Percentiles rank a stretch among this genome's conserved stretches.
Evolutionary conservation across 306 rosid species (phyloP).

Genomic region (Corylus heterophylla): DNA sequence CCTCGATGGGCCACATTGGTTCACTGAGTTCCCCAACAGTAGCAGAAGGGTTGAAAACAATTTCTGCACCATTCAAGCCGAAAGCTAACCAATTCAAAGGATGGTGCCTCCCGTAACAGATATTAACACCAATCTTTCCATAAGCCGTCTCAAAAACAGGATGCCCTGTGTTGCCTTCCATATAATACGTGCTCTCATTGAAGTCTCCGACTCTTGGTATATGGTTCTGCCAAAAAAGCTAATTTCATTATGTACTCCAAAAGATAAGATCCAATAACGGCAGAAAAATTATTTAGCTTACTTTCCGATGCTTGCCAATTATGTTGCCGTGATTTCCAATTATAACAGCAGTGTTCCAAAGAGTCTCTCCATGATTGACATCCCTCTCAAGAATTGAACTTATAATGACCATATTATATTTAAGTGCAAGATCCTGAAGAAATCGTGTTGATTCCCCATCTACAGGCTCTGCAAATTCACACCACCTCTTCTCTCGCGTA

Average conservation of each 20-base stretch:
- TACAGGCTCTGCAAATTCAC: slow-evolving; percentile 91
- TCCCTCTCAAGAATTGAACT: slow-evolving; percentile 95
- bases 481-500: slow-evolving; percentile 90
- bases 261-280: slow-evolving; percentile 18
- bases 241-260: slow-evolving; percentile 17
- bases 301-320: slow-evolving; percentile 91
- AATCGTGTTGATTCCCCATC: slow-evolving; percentile 78
- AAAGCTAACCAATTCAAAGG: slow-evolving; percentile 92
- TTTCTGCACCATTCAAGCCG: slow-evolving; percentile 92
- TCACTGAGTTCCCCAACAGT: slow-evolving; percentile 94
- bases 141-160: slow-evolving; percentile 87
- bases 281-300: slow-evolving; percentile 33
- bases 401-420: slow-evolving; percentile 86
- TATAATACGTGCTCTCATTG: slow-evolving; percentile 90
- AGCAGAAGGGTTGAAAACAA: slow-evolving; percentile 97
- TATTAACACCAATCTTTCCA: slow-evolving; percentile 84
- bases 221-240: slow-evolving; percentile 64
- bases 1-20: slow-evolving; percentile 98
- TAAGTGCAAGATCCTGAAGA: slow-evolving; percentile 63
- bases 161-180: slow-evolving; percentile 96
- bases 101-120: slow-evolving; percentile 97
- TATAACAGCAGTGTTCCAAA: slow-evolving; percentile 62
- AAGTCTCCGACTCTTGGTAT: slow-evolving; percentile 94
- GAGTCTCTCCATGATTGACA: slow-evolving; percentile 62
- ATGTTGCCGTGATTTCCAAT: slow-evolving; percentile 90